Conservation (phyloP, 805 yeast species). For the Wilhelminamyces savonicus region DNA sequence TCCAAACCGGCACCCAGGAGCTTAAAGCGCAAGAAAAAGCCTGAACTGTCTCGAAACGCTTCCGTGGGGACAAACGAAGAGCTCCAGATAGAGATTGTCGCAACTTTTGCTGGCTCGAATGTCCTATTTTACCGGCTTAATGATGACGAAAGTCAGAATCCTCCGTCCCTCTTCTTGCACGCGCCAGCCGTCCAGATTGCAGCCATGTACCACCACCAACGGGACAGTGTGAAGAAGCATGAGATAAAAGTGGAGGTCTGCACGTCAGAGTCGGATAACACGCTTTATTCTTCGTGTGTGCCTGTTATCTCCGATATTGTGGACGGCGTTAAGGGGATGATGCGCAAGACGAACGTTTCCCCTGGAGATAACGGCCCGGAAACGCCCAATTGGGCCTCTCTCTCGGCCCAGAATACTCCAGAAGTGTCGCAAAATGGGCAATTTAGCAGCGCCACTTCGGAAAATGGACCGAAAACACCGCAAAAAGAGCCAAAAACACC, state of each 20-base stretch:
- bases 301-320: slow-evolving; percentile 65
- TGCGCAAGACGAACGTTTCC: slow-evolving; percentile 22
- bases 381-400: too few species aligned
- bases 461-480: too few species aligned
- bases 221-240: slow-evolving; percentile 34
- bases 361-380: background rate
- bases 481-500: too few species aligned
- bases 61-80: background rate
- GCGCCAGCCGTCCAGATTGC: slow-evolving; percentile 70
- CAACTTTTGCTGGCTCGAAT: slow-evolving; percentile 67
- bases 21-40: background rate
- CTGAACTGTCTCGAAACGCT: slow-evolving; percentile 1
- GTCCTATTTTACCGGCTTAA: slow-evolving; percentile 44
- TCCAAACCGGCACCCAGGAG: background rate
- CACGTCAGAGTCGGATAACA: slow-evolving; percentile 68
- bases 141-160: slow-evolving; percentile 25
- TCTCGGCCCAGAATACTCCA: too few species aligned
- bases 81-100: too few species aligned
- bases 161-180: slow-evolving; percentile 53
- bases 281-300: slow-evolving; percentile 65
- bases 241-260: slow-evolving; percentile 45
- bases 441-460: too few species aligned
- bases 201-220: slow-evolving; percentile 43
- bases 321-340: slow-evolving; percentile 41
- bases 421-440: too few species aligned